A percentile compares a stretch with the other conserved stretches of the same genome.
These are phyloP conservation scores for Ustilago vetiveriae DNA, from an alignment of 1,284 basidiomycete species.

Conservation along the genomic window DNA sequence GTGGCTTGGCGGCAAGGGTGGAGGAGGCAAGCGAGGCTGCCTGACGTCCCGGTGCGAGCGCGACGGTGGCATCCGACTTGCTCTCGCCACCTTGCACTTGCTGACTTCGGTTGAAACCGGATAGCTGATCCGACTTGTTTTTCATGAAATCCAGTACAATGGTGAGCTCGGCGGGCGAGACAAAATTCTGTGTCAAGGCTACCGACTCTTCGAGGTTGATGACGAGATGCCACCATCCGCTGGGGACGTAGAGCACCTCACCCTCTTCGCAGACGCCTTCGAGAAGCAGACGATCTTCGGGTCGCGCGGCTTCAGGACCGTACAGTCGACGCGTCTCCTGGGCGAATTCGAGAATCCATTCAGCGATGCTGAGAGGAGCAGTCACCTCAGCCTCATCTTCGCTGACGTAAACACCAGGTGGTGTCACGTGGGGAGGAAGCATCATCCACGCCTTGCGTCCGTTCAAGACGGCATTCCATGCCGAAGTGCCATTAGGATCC, in stretches of 20 bases:
- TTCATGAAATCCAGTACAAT: constrained; percentile 68
- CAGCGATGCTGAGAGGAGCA: constrained; percentile 66
- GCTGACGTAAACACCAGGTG: constrained; percentile 69
- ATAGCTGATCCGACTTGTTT: constrained; percentile 68
- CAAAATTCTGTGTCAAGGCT: constrained; percentile 70
- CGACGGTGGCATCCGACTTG: not conserved
- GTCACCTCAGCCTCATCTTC: constrained; percentile 67
- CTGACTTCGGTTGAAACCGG: constrained; percentile 66
- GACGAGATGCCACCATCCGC: constrained; percentile 65
- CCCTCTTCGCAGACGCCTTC: constrained; percentile 68
- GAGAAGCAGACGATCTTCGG: constrained; percentile 57
- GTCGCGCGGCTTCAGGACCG: constrained; percentile 51
- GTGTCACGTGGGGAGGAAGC: constrained; percentile 67
- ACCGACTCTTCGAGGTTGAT: constrained; percentile 62
- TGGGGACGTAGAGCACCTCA: constrained; percentile 67
- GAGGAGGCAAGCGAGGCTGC: constrained; percentile 11
- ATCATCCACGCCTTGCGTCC: constrained; percentile 69
- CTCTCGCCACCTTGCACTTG: constrained; percentile 8
- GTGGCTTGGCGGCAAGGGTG: not conserved
- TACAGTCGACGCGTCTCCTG: constrained; percentile 63
- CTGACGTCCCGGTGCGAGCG: constrained; percentile 22
- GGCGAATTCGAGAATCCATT: constrained; percentile 69
- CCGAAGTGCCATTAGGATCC: constrained; percentile 68
- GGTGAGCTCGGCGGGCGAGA: constrained; percentile 67
- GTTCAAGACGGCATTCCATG: constrained; percentile 69